These are phyloP conservation scores for Gymnopus androsaceus DNA, from an alignment of 1,284 basidiomycete species.

Conservation along the genomic window DNA sequence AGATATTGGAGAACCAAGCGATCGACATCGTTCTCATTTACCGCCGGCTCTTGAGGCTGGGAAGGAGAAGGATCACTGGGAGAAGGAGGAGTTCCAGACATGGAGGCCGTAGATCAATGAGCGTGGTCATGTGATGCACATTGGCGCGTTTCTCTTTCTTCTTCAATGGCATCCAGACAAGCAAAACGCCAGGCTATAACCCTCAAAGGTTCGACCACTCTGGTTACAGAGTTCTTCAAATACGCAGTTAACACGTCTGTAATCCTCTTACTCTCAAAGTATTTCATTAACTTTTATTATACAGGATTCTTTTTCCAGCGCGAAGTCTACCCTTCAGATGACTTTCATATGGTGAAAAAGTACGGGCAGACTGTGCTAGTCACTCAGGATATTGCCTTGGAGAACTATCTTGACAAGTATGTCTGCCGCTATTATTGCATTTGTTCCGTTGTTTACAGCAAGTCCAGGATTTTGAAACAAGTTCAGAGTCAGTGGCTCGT, in stretches of 20 bases:
- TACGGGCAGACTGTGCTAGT: conserved; percentile 96
- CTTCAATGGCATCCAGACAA: conserved; percentile 56
- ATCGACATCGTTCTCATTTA: conserved; percentile 47
- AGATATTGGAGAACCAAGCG: conserved; percentile 84
- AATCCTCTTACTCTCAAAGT: conserved; percentile 5
- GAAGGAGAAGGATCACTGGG: conserved; percentile 43
- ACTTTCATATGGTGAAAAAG: conserved; percentile 99
- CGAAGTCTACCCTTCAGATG: conserved; percentile 95
- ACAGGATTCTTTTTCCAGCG: conserved; percentile 95
- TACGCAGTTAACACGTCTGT: conserved; percentile 93
- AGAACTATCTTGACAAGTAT: conserved; percentile 87
- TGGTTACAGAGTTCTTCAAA: conserved; percentile 99
- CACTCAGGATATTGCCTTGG: conserved; percentile 89
- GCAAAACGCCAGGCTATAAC: conserved; percentile 80
- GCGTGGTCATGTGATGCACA: conserved; percentile 22
- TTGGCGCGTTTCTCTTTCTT: conserved; percentile 5
- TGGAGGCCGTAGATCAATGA: not conserved
- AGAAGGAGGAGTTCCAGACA: conserved; percentile 46
- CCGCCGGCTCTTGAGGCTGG: conserved; percentile 37
- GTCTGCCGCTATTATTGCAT: conserved; percentile 22
- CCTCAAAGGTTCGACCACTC: conserved; percentile 90
- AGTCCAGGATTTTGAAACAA: conserved; percentile 80
- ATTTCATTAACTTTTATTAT: conserved; percentile 17
- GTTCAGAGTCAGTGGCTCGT: conserved; percentile 69
- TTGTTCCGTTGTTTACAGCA: conserved; percentile 12